These are phyloP conservation scores for Colletotrichum lentis DNA, from an alignment of 2,329 filamentous ascomycete species.

Conservation along the genomic window DNA sequence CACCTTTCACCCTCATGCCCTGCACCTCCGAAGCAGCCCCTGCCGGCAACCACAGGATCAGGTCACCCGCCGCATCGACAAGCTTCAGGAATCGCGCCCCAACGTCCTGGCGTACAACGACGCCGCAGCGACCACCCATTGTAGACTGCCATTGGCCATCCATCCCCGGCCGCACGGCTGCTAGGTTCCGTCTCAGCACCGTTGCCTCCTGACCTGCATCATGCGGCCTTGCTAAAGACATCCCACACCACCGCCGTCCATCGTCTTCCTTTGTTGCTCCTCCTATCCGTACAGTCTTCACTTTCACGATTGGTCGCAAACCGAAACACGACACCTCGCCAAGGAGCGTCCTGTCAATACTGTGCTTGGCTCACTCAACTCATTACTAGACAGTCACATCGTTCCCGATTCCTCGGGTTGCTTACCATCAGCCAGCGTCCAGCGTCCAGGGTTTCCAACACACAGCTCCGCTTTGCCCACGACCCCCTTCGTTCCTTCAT, in stretches of 20 bases:
- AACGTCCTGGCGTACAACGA: constrained; percentile 2
- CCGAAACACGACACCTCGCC: constrained; percentile 15
- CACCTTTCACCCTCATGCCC: constrained; percentile 6
- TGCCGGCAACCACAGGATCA: constrained; percentile 30
- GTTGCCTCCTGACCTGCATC: constrained; percentile 28
- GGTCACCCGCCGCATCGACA: constrained; percentile 27
- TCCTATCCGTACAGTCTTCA: not conserved
- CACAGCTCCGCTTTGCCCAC: constrained; percentile 16
- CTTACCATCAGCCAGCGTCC: constrained; percentile 14
- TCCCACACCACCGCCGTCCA: constrained; percentile 7
- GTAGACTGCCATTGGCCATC: not conserved
- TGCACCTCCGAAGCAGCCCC: constrained; percentile 21
- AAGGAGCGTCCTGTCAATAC: not conserved
- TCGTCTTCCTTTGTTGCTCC: constrained; percentile 12
- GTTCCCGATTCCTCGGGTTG: constrained; percentile 16
- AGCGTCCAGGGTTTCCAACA: not conserved
- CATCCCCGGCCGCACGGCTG: constrained; percentile 18
- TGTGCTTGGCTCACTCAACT: not conserved
- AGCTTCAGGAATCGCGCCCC: constrained; percentile 22
- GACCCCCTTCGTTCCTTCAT: constrained; percentile 14
- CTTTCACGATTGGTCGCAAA: not conserved
- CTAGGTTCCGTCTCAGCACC: constrained; percentile 14
- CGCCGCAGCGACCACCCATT: not conserved
- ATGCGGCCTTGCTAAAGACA: constrained; percentile 33
- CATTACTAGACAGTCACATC: constrained; percentile 2